Evolutionary conservation across 2,329 filamentous ascomycete species (phyloP), one percentile per base, ranked within the genome.

Genomic region (Fusarium virguliforme): DNA sequence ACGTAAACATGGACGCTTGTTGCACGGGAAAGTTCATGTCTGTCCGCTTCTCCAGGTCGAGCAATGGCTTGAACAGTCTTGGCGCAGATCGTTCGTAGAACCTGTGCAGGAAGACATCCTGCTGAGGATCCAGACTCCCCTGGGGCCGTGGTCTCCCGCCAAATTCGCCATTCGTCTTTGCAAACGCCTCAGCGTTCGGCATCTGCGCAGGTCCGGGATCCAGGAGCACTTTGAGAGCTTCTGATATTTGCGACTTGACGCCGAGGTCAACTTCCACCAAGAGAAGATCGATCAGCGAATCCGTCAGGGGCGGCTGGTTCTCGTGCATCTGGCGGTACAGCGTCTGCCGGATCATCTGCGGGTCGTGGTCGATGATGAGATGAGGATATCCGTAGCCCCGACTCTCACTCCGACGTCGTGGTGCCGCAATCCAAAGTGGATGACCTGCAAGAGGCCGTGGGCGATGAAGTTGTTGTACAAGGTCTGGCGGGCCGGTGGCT

Each of bases 281-380:
- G 2, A 99, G 87, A 43, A 99, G 86, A 74, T 98, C 95, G 64
- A 98, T 97, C 41, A 99, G 84, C 0, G 94, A 97, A 78, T 98
- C 96, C 1, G 94, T 98, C 60, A 99, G 83, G 5, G 94, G 94
- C 3, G 91, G 90, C 74, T 93, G 90, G 78, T 95, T 95, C 71
- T 98, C 94, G 71, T 92, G 91, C 68, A 98, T 92, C 72, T 97
- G 94, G 68, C 94, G 94, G 80, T 97, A 95, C 75, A 98, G 95
- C 60, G 95, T 97, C 73, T 92, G 91, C 54, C 96, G 92, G 78
- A 99, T 95, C 92, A 98, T 94, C 74, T 94, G 89, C 3, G 95
- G 92, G 76, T 99, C 96, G 78, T 98, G 95, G 76, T 99, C 96
- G 74, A 99, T 96, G 81, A 98, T 91, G 94, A 94, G 8, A 98